Evolutionary conservation across 1,139 yeast species (phyloP).

Genomic region (Entelexis paramagnoliae): DNA sequence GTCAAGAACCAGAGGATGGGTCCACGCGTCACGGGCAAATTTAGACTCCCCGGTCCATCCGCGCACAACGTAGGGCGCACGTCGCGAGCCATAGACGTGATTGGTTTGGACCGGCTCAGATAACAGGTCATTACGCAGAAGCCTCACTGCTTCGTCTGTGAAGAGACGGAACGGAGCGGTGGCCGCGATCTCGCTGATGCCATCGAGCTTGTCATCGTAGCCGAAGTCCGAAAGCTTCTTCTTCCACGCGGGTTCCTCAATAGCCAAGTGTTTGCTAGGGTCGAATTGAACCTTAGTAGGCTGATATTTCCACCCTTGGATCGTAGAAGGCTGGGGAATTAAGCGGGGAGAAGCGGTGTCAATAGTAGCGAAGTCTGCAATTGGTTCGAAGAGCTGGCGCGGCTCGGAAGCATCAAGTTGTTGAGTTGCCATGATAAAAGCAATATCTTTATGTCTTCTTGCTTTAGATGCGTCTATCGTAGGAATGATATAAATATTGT

Average conservation of each 20-base stretch:
- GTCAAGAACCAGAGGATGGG: slow-evolving; percentile 44
- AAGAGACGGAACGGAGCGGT: slow-evolving; percentile 49
- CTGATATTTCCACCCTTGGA: slow-evolving; percentile 13
- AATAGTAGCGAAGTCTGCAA: slow-evolving; percentile 3
- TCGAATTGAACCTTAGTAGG: slow-evolving; percentile 14
- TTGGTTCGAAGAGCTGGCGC: slow-evolving; percentile 2
- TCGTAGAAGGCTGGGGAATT: background rate
- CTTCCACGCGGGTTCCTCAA: slow-evolving; percentile 18
- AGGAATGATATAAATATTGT: background rate
- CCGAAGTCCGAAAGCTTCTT: slow-evolving; percentile 14
- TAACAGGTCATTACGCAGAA: slow-evolving; percentile 41
- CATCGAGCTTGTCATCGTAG: slow-evolving; percentile 26
- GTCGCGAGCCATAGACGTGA: slow-evolving; percentile 37
- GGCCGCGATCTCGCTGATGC: slow-evolving; percentile 28
- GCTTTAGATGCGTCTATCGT: background rate
- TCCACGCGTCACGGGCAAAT: slow-evolving; percentile 46
- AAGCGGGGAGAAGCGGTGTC: slow-evolving; percentile 2
- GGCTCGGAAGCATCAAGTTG: background rate
- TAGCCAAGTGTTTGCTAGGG: slow-evolving; percentile 10
- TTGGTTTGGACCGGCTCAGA: slow-evolving; percentile 31
- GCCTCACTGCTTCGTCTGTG: slow-evolving; percentile 46
- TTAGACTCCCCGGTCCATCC: slow-evolving; percentile 40
- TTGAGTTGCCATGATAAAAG: background rate
- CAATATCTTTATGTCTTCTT: background rate
- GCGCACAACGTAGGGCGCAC: slow-evolving; percentile 42